phyloP scores from a whole-genome alignment of 2,329 filamentous ascomycete genomes.

The Colletotrichum viniferum region DNA sequence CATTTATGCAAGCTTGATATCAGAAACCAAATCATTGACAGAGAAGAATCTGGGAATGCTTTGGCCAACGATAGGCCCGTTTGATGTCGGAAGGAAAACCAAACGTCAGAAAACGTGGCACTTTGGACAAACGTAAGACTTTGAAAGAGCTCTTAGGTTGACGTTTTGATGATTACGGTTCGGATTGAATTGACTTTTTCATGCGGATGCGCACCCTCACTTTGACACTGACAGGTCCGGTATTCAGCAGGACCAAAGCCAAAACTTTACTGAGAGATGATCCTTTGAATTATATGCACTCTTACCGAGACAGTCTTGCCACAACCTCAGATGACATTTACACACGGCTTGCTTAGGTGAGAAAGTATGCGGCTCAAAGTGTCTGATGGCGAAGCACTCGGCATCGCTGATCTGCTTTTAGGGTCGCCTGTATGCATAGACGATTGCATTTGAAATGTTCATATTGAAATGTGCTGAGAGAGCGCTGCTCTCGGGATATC shows the following conservation, averaged over 20 bases:
- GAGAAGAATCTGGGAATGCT: not conserved
- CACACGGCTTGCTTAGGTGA: rapidly evolving
- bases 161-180: not conserved
- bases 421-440: not conserved
- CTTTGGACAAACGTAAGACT: not conserved
- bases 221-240: not conserved
- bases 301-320: not conserved
- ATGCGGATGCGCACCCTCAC: not conserved
- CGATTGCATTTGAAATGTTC: not conserved
- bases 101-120: not conserved
- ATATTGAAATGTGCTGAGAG: not conserved
- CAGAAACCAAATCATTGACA: not conserved
- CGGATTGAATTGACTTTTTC: not conserved
- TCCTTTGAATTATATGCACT: not conserved
- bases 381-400: not conserved
- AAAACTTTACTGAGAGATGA: not conserved
- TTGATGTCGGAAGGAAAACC: not conserved
- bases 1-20: not conserved
- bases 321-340: not conserved
- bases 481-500: not conserved
- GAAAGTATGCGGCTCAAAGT: not conserved
- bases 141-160: not conserved
- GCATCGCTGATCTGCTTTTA: rapidly evolving
- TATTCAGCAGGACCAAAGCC: not conserved
- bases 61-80: not conserved